Evolutionary conservation across 2,329 filamentous ascomycete species (phyloP), one percentile per base, ranked within the genome.

Genomic region (Chaetomiaceae sp.): DNA sequence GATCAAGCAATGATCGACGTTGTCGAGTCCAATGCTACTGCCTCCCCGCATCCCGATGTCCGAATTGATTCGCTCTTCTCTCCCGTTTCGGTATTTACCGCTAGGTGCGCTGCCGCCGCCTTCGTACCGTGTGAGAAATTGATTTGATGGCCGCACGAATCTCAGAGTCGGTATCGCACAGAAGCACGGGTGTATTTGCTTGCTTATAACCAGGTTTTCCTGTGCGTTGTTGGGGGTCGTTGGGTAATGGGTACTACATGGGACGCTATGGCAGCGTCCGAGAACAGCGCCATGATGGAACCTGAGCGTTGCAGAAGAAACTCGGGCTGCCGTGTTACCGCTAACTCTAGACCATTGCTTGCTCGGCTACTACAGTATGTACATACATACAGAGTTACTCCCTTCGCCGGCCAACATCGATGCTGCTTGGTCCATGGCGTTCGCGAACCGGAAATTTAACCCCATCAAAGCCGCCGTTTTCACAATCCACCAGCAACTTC

Each of bases 1-100:
- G 20, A 50, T 25, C 25, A 30, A 51, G 48, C 41, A 51, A 38
- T 46, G 43, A 51, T 48, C 48, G 48, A 43, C 40, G 27, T 30
- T 21, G 16, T 40, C 14, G 5, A 54, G 16, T 46, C 38, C 43
- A 32, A 27, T 46, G 47, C 21, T n/a, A 44, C 47, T 29, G 29
- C 42, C 38, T 38, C 48, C 53, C 53, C 47, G 44, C 53, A 51
- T 33, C 29, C 25, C 18, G 16, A 23, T 13, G 25, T 27, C 9
- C 23, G 6, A 14, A 38, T 11, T 32, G 36, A 18, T 40, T 48
- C 8, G 21, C 5, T 16, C 8, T n/a, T n/a, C n/a, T n/a, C n/a
- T n/a, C n/a, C n/a, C n/a, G n/a, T n/a, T n/a, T n/a, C n/a, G n/a
- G n/a, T n/a, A n/a, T n/a, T n/a, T n/a, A n/a, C n/a, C n/a, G n/a